phyloP scores from a whole-genome alignment of 257 asterid genomes.

The Rauvolfia tetraphylla region DNA sequence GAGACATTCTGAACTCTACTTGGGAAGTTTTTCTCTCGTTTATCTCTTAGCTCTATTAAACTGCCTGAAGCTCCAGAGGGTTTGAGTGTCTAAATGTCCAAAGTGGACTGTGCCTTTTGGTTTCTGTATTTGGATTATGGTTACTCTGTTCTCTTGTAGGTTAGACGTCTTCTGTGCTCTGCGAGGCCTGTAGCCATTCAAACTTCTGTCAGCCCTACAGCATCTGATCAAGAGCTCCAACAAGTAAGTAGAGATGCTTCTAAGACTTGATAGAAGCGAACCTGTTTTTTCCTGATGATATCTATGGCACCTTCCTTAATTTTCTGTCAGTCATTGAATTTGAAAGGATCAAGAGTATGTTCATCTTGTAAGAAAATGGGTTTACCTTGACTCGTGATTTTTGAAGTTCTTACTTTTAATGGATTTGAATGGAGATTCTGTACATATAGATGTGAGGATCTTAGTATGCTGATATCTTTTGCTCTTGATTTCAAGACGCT shows the following conservation, averaged over 20 bases:
- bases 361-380: background rate
- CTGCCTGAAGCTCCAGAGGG: background rate
- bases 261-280: background rate
- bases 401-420: background rate
- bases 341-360: background rate
- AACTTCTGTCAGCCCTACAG: slow-evolving; percentile 85
- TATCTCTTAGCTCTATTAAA: background rate
- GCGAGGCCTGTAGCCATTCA: slow-evolving; percentile 88
- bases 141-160: slow-evolving; percentile 36
- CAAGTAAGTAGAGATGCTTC: slow-evolving; percentile 52
- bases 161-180: slow-evolving; percentile 83
- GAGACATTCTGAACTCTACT: background rate
- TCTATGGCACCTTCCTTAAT: background rate
- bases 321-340: background rate
- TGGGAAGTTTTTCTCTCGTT: background rate
- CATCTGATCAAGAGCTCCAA: slow-evolving; percentile 94
- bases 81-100: background rate
- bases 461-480: too few species aligned
- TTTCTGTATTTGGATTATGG: background rate
- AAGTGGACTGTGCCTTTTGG: slow-evolving; percentile 4
- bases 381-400: background rate
- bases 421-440: background rate
- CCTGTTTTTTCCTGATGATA: background rate
- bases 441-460: background rate
- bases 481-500: background rate